Conservation (phyloP, 2,329 filamentous ascomycete genomes). For the Sclerotinia trifoliorum region DNA sequence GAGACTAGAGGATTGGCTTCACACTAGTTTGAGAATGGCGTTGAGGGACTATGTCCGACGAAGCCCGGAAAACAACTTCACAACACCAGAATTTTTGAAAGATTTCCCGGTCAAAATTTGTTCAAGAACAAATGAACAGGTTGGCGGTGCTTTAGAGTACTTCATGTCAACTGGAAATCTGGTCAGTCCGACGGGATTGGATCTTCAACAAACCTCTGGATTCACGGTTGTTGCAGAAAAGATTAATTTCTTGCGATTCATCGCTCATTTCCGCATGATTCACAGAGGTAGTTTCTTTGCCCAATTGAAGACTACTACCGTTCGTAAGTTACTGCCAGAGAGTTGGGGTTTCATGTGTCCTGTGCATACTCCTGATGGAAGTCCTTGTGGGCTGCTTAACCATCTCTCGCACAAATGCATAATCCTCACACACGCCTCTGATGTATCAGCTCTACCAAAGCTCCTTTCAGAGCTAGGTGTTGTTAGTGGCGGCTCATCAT, state of each 20-base stretch:
- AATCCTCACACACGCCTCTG: conserved; percentile 72
- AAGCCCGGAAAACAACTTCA: conserved; percentile 67
- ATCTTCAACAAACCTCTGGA: conserved; percentile 90
- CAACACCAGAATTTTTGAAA: conserved; percentile 71
- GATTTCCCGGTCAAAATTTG: conserved; percentile 81
- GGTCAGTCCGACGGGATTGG: conserved; percentile 84
- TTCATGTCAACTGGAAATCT: conserved; percentile 96
- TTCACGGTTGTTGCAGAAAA: conserved; percentile 98
- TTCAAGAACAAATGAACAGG: conserved; percentile 78
- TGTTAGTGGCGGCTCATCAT: conserved; percentile 70
- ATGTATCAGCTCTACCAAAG: conserved; percentile 71
- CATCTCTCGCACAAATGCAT: conserved; percentile 94
- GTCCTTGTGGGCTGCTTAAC: conserved; percentile 90
- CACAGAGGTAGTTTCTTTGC: conserved; percentile 99
- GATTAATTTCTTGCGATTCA: conserved; percentile 98
- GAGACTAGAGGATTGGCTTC: conserved; percentile 83
- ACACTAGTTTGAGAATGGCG: conserved; percentile 50
- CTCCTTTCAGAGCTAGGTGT: conserved; percentile 79
- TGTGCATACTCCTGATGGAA: conserved; percentile 94
- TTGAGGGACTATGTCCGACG: conserved; percentile 58
- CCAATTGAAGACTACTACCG: conserved; percentile 93
- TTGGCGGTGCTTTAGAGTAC: conserved; percentile 86
- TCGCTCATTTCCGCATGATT: conserved; percentile 98
- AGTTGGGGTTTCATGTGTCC: conserved; percentile 98
- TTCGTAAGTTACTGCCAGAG: conserved; percentile 91